Evolutionary conservation across 257 asterid species (phyloP).

Genomic region (Nicotiana tomentosiformis): DNA sequence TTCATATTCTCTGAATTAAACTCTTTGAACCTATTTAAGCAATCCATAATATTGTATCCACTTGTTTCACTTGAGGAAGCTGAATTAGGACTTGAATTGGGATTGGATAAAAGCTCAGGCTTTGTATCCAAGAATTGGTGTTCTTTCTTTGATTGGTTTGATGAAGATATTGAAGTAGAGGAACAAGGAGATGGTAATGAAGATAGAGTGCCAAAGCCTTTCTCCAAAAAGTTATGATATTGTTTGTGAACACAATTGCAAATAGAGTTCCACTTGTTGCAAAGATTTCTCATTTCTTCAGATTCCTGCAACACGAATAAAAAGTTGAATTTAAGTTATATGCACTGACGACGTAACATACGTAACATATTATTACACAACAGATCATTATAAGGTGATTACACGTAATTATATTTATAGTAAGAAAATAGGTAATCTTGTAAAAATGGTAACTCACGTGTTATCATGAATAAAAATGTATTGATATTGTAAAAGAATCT

Average conservation of each 20-base stretch:
- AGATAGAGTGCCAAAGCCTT: slow-evolving; percentile 29
- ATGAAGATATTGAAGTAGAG: slow-evolving; percentile 63
- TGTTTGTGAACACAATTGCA: slow-evolving; percentile 49
- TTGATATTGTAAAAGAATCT: too few species aligned
- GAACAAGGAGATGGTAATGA: slow-evolving; percentile 53
- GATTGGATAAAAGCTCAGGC: slow-evolving; percentile 77
- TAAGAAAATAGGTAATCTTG: too few species aligned
- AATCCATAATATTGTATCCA: slow-evolving; percentile 24
- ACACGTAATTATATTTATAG: too few species aligned
- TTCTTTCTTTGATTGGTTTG: slow-evolving; percentile 23
- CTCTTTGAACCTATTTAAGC: slow-evolving; percentile 27
- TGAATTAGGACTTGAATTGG: slow-evolving; percentile 88
- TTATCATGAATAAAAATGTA: too few species aligned
- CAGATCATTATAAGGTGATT: too few species aligned
- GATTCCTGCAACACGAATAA: slow-evolving; percentile 22
- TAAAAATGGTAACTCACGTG: too few species aligned
- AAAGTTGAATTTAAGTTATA: background rate
- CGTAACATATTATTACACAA: background rate
- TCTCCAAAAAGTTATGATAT: slow-evolving; percentile 34
- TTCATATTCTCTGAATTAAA: slow-evolving; percentile 30
- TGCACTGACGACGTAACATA: too few species aligned
- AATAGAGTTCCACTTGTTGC: slow-evolving; percentile 55
- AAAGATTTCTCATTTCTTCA: slow-evolving; percentile 27
- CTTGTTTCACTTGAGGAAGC: slow-evolving; percentile 92
- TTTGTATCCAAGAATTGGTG: slow-evolving; percentile 36